phyloP scores from a whole-genome alignment of 2,329 filamentous ascomycete genomes.

The Pyrenophora tritici-repentis region DNA sequence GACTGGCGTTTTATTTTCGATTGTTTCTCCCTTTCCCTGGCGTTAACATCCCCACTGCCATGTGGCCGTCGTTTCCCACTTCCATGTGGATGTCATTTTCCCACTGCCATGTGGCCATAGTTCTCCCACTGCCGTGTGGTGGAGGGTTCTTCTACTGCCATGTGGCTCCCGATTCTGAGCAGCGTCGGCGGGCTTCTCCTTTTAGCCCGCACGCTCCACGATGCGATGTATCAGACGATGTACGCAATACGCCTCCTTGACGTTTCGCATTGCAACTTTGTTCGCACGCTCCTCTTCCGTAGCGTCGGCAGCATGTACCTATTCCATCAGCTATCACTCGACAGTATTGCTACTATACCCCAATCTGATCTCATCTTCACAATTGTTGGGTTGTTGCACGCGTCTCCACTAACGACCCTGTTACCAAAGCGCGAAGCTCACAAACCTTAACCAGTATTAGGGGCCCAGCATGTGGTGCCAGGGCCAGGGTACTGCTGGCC shows the following conservation, averaged over 20 bases:
- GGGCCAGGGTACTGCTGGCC: constrained; percentile 9
- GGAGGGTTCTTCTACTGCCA: background rate
- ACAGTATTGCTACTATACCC: constrained; percentile 15
- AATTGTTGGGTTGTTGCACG: background rate
- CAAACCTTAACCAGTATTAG: constrained; percentile 7
- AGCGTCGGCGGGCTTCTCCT: constrained; percentile 1
- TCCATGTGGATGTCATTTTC: too few relatives aligned
- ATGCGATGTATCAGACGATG: constrained; percentile 16
- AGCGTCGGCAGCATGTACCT: constrained; percentile 10
- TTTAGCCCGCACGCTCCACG: constrained; percentile 6
- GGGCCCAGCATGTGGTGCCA: constrained; percentile 6
- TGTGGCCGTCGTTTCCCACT: too few relatives aligned
- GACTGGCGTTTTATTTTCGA: constrained; percentile 13
- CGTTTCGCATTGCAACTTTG: constrained; percentile 3
- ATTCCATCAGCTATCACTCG: constrained; percentile 1
- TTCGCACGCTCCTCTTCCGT: background rate
- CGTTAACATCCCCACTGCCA: background rate
- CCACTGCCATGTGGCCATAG: background rate
- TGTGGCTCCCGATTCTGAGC: constrained; percentile 4
- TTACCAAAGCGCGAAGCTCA: constrained; percentile 6
- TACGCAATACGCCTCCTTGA: constrained; percentile 10
- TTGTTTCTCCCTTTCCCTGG: background rate
- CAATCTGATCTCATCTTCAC: constrained; percentile 12
- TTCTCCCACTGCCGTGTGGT: background rate
- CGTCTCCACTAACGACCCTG: background rate